Evolutionary conservation across 306 rosid species (phyloP).

Genomic region (Begonia fuchsioides): DNA sequence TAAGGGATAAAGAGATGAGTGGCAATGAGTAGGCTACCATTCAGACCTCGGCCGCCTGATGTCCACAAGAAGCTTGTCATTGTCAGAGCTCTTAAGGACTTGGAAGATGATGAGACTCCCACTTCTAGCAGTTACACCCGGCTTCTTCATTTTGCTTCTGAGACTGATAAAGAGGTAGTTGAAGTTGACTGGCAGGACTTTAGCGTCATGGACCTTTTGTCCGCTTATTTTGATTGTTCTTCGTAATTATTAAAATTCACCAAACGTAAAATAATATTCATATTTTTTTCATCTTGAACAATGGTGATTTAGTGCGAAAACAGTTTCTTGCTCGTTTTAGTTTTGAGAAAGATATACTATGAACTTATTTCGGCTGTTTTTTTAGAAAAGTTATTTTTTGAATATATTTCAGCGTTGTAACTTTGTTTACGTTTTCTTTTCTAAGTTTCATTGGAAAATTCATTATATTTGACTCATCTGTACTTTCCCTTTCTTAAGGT

Average conservation of each 20-base stretch:
- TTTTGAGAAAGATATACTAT: too few relatives aligned
- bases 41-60: slow-evolving; percentile 49
- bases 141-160: slow-evolving; percentile 19
- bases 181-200: neutral
- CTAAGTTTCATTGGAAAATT: neutral
- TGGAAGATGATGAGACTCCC: slow-evolving; percentile 45
- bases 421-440: neutral
- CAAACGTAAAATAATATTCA: too few relatives aligned
- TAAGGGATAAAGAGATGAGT: slow-evolving; percentile 6
- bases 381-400: too few relatives aligned
- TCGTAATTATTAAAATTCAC: too few relatives aligned
- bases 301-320: too few relatives aligned
- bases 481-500: slow-evolving; percentile 16
- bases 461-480: neutral
- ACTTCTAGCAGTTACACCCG: slow-evolving; percentile 36
- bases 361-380: too few relatives aligned
- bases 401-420: too few relatives aligned
- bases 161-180: slow-evolving; percentile 12
- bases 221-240: too few relatives aligned
- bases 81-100: slow-evolving; percentile 38
- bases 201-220: neutral
- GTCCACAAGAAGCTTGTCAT: slow-evolving; percentile 49
- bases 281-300: too few relatives aligned
- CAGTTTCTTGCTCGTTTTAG: too few relatives aligned
- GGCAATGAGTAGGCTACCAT: slow-evolving; percentile 42